Conservation (phyloP, 106 monocot species). For the Posidonia australis region DNA sequence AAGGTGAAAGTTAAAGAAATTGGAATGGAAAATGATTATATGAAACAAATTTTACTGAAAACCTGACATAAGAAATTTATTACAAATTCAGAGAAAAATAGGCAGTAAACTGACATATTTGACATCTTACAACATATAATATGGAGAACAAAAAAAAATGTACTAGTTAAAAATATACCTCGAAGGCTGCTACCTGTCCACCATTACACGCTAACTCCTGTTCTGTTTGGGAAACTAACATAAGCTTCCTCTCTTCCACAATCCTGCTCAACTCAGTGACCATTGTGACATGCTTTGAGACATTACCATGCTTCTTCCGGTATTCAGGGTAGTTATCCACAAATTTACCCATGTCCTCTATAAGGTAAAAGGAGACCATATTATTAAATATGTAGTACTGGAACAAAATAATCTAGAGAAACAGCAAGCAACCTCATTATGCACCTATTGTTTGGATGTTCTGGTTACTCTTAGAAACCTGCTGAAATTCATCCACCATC, state of each 20-base stretch:
- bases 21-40: too few species aligned
- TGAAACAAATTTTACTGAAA: too few species aligned
- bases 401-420: neutral
- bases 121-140: too few species aligned
- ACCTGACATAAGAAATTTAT: too few species aligned
- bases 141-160: too few species aligned
- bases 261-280: conserved; percentile 97
- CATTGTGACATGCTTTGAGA: conserved; percentile 94
- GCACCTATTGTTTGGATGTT: conserved; percentile 93
- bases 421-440: neutral
- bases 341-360: conserved; percentile 99
- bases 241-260: conserved; percentile 83
- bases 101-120: too few species aligned
- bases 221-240: conserved; percentile 94
- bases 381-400: neutral
- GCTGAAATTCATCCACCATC: conserved; percentile 99
- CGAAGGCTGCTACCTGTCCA: conserved; percentile 94
- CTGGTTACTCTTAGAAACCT: conserved; percentile 92
- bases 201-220: conserved; percentile 98
- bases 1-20: too few species aligned
- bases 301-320: conserved; percentile 97
- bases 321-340: conserved; percentile 96
- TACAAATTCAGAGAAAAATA: too few species aligned
- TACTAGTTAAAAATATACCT: conserved; percentile 31
- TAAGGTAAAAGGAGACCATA: conserved; percentile 2